Conservation (phyloP, 768 basidiomycete genomes). For the Candolleomyces aberdarensis region DNA sequence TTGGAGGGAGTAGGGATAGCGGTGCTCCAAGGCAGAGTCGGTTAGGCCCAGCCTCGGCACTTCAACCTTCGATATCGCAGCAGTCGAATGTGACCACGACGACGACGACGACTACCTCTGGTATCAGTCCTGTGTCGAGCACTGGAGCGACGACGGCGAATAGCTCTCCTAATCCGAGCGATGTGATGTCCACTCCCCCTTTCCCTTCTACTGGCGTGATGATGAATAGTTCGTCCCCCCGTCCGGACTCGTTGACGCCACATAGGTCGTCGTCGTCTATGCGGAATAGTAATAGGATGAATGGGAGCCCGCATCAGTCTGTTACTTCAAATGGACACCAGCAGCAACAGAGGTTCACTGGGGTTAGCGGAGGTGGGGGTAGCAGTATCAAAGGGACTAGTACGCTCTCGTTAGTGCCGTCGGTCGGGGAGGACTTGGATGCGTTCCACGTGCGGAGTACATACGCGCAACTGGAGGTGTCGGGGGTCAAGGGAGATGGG, state of each 20-base stretch:
- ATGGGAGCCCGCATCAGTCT: constrained; percentile 1
- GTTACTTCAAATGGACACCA: neutral
- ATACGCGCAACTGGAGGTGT: constrained; percentile 84
- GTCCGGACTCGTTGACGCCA: neutral
- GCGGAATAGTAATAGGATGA: neutral
- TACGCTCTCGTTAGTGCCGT: constrained; percentile 23
- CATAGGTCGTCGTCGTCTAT: constrained; percentile 1
- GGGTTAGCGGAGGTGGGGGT: neutral
- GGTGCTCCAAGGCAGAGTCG: neutral
- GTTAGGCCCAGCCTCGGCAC: neutral
- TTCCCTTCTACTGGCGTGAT: neutral
- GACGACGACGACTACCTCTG: neutral
- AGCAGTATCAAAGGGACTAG: constrained; percentile 1
- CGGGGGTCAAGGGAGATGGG: constrained; percentile 94
- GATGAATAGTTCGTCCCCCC: neutral
- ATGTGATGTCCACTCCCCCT: neutral
- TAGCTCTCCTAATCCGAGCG: constrained; percentile 1
- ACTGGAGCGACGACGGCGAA: constrained; percentile 3
- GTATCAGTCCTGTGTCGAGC: neutral
- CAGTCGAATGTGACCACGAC: neutral
- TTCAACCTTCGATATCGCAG: neutral
- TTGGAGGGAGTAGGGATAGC: neutral
- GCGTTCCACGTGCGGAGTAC: constrained; percentile 81
- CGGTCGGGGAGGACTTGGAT: constrained; percentile 78
- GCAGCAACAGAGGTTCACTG: neutral